Evolutionary conservation across 768 basidiomycete genomes (phyloP).

Genomic region (Lactarius akahatsu): DNA sequence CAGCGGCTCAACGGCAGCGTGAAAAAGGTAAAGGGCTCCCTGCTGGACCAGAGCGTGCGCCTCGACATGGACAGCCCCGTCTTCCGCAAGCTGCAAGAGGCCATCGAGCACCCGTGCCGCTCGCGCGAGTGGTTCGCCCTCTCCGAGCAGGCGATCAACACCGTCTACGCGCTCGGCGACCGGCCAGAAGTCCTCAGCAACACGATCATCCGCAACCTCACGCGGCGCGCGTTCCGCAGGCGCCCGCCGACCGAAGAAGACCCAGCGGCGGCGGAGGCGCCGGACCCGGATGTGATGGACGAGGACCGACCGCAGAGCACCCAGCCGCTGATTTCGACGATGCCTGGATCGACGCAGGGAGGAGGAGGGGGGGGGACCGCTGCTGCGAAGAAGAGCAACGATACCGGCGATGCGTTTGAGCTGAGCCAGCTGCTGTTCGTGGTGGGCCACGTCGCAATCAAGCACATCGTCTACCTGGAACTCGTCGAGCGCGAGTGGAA

Average conservation of each 20-base stretch:
- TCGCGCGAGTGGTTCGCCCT: slow-evolving; percentile 96
- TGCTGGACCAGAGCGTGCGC: slow-evolving; percentile 81
- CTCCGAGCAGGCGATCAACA: slow-evolving; percentile 96
- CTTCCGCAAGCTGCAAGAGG: slow-evolving; percentile 77
- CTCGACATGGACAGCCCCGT: slow-evolving; percentile 85
- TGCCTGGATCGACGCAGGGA: slow-evolving; percentile 23
- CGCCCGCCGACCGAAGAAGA: slow-evolving; percentile 21
- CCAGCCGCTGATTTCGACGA: slow-evolving; percentile 17
- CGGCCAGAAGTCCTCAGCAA: slow-evolving; percentile 87
- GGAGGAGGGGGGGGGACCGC: neutral
- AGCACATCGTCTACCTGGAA: slow-evolving; percentile 95
- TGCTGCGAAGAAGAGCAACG: slow-evolving; percentile 39
- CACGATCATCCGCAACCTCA: slow-evolving; percentile 79
- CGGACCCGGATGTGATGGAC: slow-evolving; percentile 49
- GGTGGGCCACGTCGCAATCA: slow-evolving; percentile 96
- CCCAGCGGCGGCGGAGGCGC: slow-evolving; percentile 36
- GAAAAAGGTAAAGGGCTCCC: slow-evolving; percentile 97
- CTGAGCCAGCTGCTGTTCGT: slow-evolving; percentile 93
- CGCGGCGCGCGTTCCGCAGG: slow-evolving; percentile 59
- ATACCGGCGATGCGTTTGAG: slow-evolving; percentile 79
- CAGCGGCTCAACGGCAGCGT: slow-evolving; percentile 91
- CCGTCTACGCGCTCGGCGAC: slow-evolving; percentile 91
- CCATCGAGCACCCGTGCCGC: slow-evolving; percentile 76
- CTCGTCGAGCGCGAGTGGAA: slow-evolving; percentile 96
- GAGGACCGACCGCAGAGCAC: slow-evolving; percentile 46